Conservation (phyloP, 371 early-diverging fungal genomes). For the Mucor saturninus region DNA sequence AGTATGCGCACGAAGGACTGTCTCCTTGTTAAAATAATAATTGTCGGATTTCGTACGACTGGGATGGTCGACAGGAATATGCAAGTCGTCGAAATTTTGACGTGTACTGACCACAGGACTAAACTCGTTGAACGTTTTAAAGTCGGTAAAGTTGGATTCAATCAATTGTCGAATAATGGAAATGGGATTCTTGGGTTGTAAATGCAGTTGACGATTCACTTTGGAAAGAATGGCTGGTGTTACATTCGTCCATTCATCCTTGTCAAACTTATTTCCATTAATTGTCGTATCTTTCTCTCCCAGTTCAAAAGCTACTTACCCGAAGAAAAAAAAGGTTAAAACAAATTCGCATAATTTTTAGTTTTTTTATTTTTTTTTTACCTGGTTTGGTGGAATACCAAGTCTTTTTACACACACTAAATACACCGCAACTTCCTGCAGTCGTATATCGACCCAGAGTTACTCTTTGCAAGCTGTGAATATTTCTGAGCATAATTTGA, state of each 20-base stretch:
- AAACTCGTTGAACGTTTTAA: constrained; percentile 66
- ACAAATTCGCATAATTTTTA: neutral
- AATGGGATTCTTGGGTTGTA: constrained; percentile 86
- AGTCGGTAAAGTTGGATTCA: constrained; percentile 71
- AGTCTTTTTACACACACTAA: constrained; percentile 1
- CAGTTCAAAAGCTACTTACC: constrained; percentile 25
- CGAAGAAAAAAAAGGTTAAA: neutral
- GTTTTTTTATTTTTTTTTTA: neutral
- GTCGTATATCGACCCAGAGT: neutral
- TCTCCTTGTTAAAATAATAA: constrained; percentile 86
- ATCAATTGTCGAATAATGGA: constrained; percentile 84
- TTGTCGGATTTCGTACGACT: constrained; percentile 85
- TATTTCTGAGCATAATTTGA: constrained; percentile 8
- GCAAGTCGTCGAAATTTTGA: constrained; percentile 93
- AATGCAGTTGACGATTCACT: constrained; percentile 78
- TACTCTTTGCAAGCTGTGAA: constrained; percentile 1
- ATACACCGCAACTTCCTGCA: constrained; percentile 7
- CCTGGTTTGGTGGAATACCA: constrained; percentile 10
- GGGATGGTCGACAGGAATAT: constrained; percentile 84
- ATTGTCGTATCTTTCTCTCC: constrained; percentile 41
- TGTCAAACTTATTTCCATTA: constrained; percentile 56
- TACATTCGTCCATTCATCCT: constrained; percentile 83
- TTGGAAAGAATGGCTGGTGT: constrained; percentile 79
- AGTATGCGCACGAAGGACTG: constrained; percentile 91
- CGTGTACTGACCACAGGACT: constrained; percentile 82